Evolutionary conservation across 1,139 yeast genomes (phyloP), one percentile per base, ranked within the genome.

Genomic region (Nakaseomyces nivariensis): DNA sequence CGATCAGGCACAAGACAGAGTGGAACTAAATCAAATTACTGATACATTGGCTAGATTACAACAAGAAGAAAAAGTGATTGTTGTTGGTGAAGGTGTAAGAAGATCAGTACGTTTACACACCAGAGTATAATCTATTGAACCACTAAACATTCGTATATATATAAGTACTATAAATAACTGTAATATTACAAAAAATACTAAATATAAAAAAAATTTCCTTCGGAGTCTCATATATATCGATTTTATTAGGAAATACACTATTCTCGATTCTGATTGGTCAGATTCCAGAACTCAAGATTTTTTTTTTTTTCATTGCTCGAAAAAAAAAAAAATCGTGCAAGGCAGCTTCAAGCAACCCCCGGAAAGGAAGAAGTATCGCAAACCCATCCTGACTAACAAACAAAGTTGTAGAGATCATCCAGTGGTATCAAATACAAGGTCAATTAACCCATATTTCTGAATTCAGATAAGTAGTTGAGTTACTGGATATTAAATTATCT

Each of bases 11-110:
- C 78, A 85, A 24, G 75, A 76, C 49, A 75, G 81, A 51, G 82
- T 89, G 7, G 96, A 88, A 58, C 78, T 82, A 59, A 63, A 71
- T 47, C 96, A 87, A 51, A 72, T 90, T 48, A 75, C 79, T 40
- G 90, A 82, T 45, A 82, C 81, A 2, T 64, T 90, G 51, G 74
- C 82, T 52, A 74, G 87, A 52, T 73, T 90, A 58, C 85, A 76
- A 52, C 85, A 81, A 53, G 97, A 89, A 62, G 90, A 89, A 46
- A 78, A 78, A 61, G 68, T 90, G 29, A 74, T 78, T 5, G 81
- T 86, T 47, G 72, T 79, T 43, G 96, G 96, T 22, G 88, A 83
- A 52, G 85, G 87, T 49, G 78, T 77, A 51, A 74, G 89, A 61
- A 77, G 90, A 66, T 75, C 81, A 26, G 76, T 87, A 48, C 75